Percentiles rank a stretch among this genome's conserved stretches.
Evolutionary conservation across 176 grass and related monocot species (phyloP).

Genomic region (Oryza australiensis): DNA sequence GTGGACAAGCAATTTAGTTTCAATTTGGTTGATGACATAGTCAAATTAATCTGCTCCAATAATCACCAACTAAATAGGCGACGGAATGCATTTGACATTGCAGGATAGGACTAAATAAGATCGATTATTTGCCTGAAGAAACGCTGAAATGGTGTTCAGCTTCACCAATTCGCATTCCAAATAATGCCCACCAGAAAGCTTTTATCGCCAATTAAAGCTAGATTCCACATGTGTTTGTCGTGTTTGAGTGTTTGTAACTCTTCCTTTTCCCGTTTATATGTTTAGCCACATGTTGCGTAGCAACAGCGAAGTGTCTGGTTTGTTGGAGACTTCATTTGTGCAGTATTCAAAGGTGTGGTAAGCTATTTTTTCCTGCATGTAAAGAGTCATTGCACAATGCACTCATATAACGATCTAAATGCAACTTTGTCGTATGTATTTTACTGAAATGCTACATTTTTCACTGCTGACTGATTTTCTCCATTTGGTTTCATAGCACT

Average conservation of each 20-base stretch:
- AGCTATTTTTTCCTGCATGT: neutral
- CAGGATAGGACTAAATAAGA: slow-evolving; percentile 13
- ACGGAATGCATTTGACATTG: slow-evolving; percentile 4
- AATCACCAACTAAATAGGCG: neutral
- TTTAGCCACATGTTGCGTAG: slow-evolving; percentile 24
- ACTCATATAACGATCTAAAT: neutral
- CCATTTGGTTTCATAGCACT: neutral
- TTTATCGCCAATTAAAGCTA: slow-evolving; percentile 40
- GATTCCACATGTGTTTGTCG: slow-evolving; percentile 41
- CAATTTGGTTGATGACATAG: neutral
- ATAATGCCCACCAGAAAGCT: slow-evolving; percentile 39
- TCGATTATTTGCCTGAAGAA: slow-evolving; percentile 14
- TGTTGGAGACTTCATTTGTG: slow-evolving; percentile 29
- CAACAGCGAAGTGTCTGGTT: neutral
- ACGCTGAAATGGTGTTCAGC: neutral
- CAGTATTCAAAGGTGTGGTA: slow-evolving; percentile 7
- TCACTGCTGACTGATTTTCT: neutral
- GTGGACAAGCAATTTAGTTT: neutral
- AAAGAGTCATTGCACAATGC: neutral
- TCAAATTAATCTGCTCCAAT: slow-evolving; percentile 3
- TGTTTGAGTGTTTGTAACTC: slow-evolving; percentile 11
- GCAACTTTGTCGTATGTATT: neutral
- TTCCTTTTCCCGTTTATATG: neutral
- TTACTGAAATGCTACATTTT: neutral
- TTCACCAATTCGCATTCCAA: slow-evolving; percentile 12